Percentiles rank a stretch among this genome's conserved stretches.
These are phyloP conservation scores for Trichosanthes truncata DNA, from an alignment of 306 rosid species.

Conservation along the genomic window DNA sequence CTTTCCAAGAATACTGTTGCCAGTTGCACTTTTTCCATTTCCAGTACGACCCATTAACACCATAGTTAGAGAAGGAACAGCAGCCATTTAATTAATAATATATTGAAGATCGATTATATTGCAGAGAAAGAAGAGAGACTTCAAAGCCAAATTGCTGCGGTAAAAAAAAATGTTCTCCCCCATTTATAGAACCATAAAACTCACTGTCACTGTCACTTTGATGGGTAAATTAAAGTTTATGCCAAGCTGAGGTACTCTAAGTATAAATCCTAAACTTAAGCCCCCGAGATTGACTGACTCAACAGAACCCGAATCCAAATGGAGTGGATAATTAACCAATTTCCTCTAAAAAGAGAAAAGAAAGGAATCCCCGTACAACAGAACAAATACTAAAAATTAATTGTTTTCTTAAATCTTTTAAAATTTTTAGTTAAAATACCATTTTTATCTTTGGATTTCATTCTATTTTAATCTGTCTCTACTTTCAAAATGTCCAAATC, in stretches of 20 bases:
- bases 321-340: neutral
- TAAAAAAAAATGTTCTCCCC: no score
- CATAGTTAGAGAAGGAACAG: neutral
- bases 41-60: constrained; percentile 17
- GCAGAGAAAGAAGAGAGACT: no score
- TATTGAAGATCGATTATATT: neutral
- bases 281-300: neutral
- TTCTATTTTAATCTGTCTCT: no score
- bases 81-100: neutral
- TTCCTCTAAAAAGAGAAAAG: neutral
- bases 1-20: constrained; percentile 64
- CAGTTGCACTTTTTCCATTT: constrained; percentile 89
- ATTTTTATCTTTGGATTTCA: no score
- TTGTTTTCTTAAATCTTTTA: no score
- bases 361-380: neutral
- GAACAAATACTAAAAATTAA: neutral
- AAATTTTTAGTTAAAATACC: no score
- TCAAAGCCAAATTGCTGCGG: neutral
- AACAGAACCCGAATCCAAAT: neutral
- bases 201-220: neutral
- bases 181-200: neutral
- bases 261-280: neutral
- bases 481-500: no score
- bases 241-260: neutral
- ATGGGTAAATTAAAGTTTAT: neutral